These are phyloP conservation scores for Calonectria leucothoes DNA, from an alignment of 2,329 filamentous ascomycete species.

Conservation along the genomic window DNA sequence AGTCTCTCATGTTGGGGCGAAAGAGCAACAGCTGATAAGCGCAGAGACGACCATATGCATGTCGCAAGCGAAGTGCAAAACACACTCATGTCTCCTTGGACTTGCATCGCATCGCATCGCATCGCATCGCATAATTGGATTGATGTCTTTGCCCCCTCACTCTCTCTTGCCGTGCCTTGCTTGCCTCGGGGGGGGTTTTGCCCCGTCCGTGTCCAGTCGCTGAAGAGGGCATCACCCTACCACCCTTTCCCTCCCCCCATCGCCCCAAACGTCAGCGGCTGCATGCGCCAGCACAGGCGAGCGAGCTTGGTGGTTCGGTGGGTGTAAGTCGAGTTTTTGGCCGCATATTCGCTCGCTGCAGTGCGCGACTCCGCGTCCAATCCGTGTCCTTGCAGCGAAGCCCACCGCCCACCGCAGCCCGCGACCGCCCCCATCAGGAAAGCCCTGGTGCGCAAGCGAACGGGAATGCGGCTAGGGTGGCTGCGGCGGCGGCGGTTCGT, in stretches of 20 bases:
- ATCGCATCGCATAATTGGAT: neutral
- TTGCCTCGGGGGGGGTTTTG: too few relatives aligned
- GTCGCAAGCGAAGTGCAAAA: neutral
- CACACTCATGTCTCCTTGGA: neutral
- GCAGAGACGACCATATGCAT: neutral
- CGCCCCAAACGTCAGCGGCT: conserved; percentile 19
- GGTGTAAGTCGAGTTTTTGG: conserved; percentile 5
- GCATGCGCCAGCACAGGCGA: conserved; percentile 3
- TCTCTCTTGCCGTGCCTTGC: neutral
- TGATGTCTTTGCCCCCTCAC: neutral
- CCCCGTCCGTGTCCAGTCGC: neutral
- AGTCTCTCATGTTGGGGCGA: neutral
- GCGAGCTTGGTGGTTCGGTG: neutral
- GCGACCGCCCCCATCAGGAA: neutral
- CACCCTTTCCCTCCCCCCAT: neutral
- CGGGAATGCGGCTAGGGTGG: conserved; percentile 11
- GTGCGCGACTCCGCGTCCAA: conserved; percentile 11
- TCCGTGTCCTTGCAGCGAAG: neutral
- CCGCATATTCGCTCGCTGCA: conserved; percentile 9
- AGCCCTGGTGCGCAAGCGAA: conserved; percentile 9
- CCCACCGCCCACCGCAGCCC: neutral
- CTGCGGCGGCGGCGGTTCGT: conserved; percentile 1
- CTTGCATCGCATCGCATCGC: conserved; percentile 2
- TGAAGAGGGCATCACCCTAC: neutral
- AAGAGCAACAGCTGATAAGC: neutral